These are phyloP conservation scores for Solanum chiquidenum DNA, from an alignment of 257 asterid species.

Conservation along the genomic window DNA sequence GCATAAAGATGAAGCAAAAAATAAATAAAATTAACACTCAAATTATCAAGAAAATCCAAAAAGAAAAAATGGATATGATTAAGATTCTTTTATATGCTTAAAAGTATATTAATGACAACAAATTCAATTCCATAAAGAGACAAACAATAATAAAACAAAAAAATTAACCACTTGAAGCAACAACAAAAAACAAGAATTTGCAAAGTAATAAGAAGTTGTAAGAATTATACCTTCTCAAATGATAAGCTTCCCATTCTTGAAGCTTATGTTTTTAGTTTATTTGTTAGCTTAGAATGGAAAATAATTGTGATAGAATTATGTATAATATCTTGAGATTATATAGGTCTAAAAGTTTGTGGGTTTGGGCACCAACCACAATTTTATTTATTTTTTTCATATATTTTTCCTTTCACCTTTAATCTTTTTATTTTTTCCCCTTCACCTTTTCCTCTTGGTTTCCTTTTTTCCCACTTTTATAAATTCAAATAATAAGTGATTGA, in stretches of 20 bases:
- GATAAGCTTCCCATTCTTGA: constrained; percentile 1
- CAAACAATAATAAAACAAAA: neutral
- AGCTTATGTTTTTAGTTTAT: neutral
- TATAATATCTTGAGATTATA: neutral
- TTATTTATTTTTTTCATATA: neutral
- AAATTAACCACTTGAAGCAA: neutral
- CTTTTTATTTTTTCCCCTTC: too few relatives aligned
- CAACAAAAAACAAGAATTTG: neutral
- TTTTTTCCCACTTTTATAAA: neutral
- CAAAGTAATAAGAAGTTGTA: neutral
- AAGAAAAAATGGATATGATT: neutral
- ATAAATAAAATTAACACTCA: neutral
- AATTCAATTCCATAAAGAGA: neutral
- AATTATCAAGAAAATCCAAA: neutral
- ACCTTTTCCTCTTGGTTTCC: neutral
- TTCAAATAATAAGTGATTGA: neutral
- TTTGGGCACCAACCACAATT: constrained; percentile 1
- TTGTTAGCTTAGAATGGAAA: neutral
- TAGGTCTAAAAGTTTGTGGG: neutral
- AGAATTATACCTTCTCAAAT: neutral
- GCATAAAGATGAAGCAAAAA: neutral
- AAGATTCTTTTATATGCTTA: neutral
- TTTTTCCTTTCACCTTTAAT: neutral
- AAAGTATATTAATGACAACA: neutral
- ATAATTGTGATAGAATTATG: neutral